phyloP scores from a whole-genome alignment of 768 basidiomycete species.

The Termitomyces sp. region DNA sequence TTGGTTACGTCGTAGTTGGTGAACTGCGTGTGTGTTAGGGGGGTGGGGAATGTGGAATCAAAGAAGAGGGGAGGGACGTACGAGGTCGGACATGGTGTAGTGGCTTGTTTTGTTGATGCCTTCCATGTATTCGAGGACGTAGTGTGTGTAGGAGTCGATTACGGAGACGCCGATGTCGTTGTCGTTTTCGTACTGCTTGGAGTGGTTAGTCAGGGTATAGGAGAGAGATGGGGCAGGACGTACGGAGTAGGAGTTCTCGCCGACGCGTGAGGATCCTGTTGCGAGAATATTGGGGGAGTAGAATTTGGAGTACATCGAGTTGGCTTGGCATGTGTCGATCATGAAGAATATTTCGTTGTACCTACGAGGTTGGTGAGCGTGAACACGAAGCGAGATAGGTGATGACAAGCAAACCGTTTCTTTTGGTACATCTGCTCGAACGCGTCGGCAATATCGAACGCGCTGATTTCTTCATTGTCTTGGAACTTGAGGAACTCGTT shows the following conservation, averaged over 20 bases:
- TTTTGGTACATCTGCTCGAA: constrained; percentile 99
- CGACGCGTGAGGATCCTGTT: constrained; percentile 80
- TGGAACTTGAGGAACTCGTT: constrained; percentile 99
- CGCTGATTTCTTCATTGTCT: constrained; percentile 96
- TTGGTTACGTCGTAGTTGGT: constrained; percentile 70
- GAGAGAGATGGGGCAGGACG: constrained; percentile 22
- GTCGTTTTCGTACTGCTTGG: constrained; percentile 82
- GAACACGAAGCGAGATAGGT: no score
- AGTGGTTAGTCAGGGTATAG: background rate
- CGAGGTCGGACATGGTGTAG: constrained; percentile 80
- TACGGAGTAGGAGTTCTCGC: constrained; percentile 93
- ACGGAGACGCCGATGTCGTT: constrained; percentile 92
- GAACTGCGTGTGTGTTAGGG: constrained; percentile 51
- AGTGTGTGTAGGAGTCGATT: constrained; percentile 93
- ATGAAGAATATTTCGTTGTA: constrained; percentile 98
- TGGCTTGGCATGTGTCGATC: constrained; percentile 98
- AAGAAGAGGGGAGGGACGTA: constrained; percentile 43
- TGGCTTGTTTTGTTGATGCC: constrained; percentile 87
- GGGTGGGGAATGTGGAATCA: background rate
- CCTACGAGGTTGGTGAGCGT: constrained; percentile 29
- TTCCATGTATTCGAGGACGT: constrained; percentile 89
- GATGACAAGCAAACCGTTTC: constrained; percentile 54
- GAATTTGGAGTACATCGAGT: constrained; percentile 90
- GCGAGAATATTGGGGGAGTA: constrained; percentile 93
- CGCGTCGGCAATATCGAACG: constrained; percentile 96